Conservation (phyloP, 495 filamentous ascomycete genomes). For the Paragyromitra xinjiangensis region DNA sequence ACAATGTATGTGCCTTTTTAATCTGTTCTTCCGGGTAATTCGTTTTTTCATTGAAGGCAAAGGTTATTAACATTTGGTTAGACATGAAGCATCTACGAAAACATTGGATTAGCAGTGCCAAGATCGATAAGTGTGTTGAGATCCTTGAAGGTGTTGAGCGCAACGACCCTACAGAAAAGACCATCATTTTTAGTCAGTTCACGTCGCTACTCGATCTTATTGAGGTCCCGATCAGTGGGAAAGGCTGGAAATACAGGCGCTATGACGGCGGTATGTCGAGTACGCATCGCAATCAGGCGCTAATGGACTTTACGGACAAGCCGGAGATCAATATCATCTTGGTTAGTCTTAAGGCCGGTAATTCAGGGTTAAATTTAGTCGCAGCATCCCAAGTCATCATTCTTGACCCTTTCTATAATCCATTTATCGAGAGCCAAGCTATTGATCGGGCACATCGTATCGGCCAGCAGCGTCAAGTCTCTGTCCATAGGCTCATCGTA, state of each 20-base stretch:
- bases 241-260: conserved; percentile 71
- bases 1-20: conserved; percentile 55
- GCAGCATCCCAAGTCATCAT: conserved; percentile 90
- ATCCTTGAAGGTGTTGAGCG: conserved; percentile 67
- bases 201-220: conserved; percentile 91
- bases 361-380: conserved; percentile 87
- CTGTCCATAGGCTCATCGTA: conserved; percentile 82
- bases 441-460: conserved; percentile 93
- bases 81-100: conserved; percentile 74
- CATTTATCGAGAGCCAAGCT: conserved; percentile 92
- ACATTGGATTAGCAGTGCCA: conserved; percentile 77
- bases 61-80: conserved; percentile 29
- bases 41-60: not conserved
- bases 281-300: conserved; percentile 72
- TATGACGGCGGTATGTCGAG: conserved; percentile 89
- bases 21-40: not conserved
- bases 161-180: conserved; percentile 71
- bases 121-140: conserved; percentile 78
- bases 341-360: conserved; percentile 89
- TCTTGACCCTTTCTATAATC: conserved; percentile 96
- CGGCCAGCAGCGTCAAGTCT: conserved; percentile 77
- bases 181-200: conserved; percentile 92
- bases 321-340: conserved; percentile 77
- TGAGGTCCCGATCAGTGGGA: conserved; percentile 80
- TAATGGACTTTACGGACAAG: conserved; percentile 75